Evolutionary conservation across 2,329 filamentous ascomycete species (phyloP).

Genomic region (Monosporascus sp.): DNA sequence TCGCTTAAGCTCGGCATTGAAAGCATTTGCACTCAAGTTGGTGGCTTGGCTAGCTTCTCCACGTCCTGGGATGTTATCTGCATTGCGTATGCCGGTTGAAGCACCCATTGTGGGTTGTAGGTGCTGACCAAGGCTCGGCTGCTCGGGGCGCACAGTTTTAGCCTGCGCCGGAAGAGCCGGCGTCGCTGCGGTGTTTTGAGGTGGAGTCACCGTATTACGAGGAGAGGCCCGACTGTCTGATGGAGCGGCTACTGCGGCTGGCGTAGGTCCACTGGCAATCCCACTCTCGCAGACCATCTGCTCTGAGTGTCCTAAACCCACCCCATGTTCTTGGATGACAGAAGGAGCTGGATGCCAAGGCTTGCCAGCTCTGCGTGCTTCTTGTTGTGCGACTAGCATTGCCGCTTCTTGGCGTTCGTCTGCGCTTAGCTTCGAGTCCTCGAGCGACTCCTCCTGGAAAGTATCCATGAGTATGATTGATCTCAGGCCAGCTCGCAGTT

Average conservation of each 20-base stretch:
- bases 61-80: too few species aligned
- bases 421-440: constrained; percentile 46
- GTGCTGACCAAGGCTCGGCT: not conserved
- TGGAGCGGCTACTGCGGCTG: not conserved
- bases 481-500: constrained; percentile 36
- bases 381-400: constrained; percentile 23
- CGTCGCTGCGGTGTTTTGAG: not conserved
- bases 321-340: not conserved
- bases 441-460: constrained; percentile 64
- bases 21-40: constrained; percentile 7
- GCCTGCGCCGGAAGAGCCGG: not conserved
- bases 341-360: not conserved
- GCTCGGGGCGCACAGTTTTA: not conserved
- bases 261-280: not conserved
- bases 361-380: constrained; percentile 13
- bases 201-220: not conserved
- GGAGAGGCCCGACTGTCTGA: not conserved
- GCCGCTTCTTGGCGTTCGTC: constrained; percentile 56
- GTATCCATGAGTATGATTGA: constrained; percentile 64
- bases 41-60: not conserved
- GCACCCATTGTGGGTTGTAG: constrained; percentile 1
- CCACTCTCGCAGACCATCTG: not conserved
- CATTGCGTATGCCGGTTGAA: constrained; percentile 6
- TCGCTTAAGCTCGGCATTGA: constrained; percentile 14
- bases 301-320: not conserved